These are phyloP conservation scores for Vigna hirtella DNA, from an alignment of 306 rosid species.

Conservation along the genomic window DNA sequence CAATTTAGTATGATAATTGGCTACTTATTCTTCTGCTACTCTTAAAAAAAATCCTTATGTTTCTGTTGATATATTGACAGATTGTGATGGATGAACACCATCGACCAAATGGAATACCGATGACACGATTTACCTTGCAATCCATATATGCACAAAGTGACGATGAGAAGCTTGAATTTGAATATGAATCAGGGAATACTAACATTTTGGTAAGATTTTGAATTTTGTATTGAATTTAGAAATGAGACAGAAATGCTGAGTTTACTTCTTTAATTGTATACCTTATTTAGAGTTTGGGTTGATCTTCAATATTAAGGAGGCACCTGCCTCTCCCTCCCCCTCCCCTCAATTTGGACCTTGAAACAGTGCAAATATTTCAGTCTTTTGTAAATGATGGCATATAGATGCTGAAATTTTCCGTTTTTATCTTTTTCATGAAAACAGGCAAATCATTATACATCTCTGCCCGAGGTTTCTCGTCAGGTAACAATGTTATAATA, in stretches of 20 bases:
- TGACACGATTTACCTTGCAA: conserved; percentile 86
- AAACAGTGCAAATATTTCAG: too few species aligned
- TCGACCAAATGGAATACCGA: conserved; percentile 90
- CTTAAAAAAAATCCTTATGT: conserved; percentile 30
- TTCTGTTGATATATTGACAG: conserved; percentile 54
- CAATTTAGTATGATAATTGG: conserved; percentile 9
- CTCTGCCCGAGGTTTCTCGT: conserved; percentile 83
- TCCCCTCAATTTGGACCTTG: too few species aligned
- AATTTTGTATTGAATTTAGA: conserved; percentile 39
- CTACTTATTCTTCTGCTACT: conserved; percentile 25
- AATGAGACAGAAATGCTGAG: conserved; percentile 4
- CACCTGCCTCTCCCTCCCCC: too few species aligned
- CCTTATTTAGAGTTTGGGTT: too few species aligned
- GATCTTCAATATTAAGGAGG: too few species aligned
- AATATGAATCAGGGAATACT: conserved; percentile 94
- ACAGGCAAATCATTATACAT: conserved; percentile 81
- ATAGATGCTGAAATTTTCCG: conserved; percentile 33
- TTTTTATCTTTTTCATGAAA: conserved; percentile 1
- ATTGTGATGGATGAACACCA: conserved; percentile 98
- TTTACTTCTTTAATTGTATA: conserved; percentile 15
- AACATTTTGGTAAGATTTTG: conserved; percentile 77
- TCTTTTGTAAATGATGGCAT: background rate
- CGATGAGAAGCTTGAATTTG: conserved; percentile 95
- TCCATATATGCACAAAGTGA: conserved; percentile 93
- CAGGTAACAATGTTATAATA: conserved; percentile 65